Base-by-base conservation (phyloP, 1,284 basidiomycete genomes). In the Cystobasidiaceae sp. region DNA sequence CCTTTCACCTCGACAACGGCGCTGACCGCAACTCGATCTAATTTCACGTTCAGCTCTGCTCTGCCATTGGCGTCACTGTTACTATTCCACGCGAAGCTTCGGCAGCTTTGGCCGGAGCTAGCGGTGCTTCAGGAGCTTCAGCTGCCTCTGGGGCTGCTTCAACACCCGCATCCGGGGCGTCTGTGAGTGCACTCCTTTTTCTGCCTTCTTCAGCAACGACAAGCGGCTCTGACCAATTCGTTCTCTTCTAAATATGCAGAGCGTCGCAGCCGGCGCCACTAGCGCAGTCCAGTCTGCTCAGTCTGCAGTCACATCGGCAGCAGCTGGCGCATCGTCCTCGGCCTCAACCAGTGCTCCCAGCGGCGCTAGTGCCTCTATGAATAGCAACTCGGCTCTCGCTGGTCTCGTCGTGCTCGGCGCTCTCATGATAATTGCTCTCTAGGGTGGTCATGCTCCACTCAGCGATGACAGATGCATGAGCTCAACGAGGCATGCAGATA, bases 1-100 rank as follows among this genome's bases (percentile, higher is more conserved):
- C 9, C 4, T 32, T 43, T 27, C 5, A 17, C 21, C 25, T 32
- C 28, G 17, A 11, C 25, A 1, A 17, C 17, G 9, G 3, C n/a
- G n/a, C 33, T 46, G 21, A 27, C 25, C 34, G 48, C 13, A 33
- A 9, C 25, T 25, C n/a, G 3, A 7, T 64, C 21, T 19, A 8
- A 49, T 51, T 30, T 37, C 28, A 28, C 3, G 17, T 23, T n/a
- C 41, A 64, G 61, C 61, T 64, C n/a, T 64, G 61, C 52, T 23
- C 23, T 13, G 33, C 61, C 43, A 37, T 64, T 15, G 61, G 61
- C 9, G 21, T 55, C 41, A 23, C 61, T 2, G 52, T 64, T 21
- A 41, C 51, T 13, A 64, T 64, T n/a, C 61, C 61, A 9, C 25
- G 23, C 21, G 48, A 25, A 2, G 60, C 60, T 45, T 52, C 60